Percentiles rank a stretch among this genome's conserved stretches.
phyloP scores from a whole-genome alignment of 2,329 filamentous ascomycete genomes.

The Cadophora sp. region DNA sequence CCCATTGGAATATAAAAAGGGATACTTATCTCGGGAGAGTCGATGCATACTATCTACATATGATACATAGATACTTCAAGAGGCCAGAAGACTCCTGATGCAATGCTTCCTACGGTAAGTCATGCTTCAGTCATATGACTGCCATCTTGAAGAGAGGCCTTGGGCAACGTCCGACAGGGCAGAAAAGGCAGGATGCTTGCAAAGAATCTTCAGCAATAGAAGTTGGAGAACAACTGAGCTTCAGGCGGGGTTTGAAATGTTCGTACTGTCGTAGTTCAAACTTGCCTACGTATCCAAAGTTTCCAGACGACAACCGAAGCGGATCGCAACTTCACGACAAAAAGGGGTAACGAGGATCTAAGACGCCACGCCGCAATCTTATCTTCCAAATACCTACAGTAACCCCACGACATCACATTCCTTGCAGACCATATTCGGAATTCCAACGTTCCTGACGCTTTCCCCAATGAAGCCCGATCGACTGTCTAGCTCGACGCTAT shows the following conservation, averaged over 20 bases:
- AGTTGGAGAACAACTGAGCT: neutral
- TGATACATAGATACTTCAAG: too few relatives aligned
- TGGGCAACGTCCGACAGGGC: neutral
- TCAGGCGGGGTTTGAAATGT: neutral
- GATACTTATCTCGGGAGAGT: too few relatives aligned
- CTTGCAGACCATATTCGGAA: neutral
- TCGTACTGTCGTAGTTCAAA: neutral
- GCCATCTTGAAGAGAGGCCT: too few relatives aligned
- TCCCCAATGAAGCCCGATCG: neutral
- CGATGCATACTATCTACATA: too few relatives aligned
- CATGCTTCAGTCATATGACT: too few relatives aligned
- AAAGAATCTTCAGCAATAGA: neutral
- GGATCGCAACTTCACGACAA: neutral
- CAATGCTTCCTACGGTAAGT: too few relatives aligned
- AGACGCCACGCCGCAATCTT: conserved; percentile 15
- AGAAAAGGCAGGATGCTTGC: neutral
- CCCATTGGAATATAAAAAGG: too few relatives aligned
- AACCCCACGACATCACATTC: conserved; percentile 5
- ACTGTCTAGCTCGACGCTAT: conserved; percentile 15
- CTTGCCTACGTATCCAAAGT: neutral
- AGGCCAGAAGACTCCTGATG: too few relatives aligned
- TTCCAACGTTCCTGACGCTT: conserved; percentile 13
- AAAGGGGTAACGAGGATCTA: neutral
- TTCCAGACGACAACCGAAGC: neutral
- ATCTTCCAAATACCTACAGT: neutral